Conservation (phyloP, 345 rosid genomes). For the Microthlaspi erraticum region DNA sequence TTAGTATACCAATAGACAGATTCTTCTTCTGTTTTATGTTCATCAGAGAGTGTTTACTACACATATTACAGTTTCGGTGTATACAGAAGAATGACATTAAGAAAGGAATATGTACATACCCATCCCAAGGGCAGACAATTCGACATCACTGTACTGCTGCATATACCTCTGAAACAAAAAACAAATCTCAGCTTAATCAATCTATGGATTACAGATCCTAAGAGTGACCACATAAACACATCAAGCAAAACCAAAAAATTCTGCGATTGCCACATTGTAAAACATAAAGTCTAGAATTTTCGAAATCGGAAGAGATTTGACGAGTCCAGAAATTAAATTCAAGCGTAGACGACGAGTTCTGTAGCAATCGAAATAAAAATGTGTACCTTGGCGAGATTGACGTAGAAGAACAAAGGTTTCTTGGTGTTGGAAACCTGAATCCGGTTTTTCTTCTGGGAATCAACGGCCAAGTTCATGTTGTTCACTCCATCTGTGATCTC, state of each 20-base stretch:
- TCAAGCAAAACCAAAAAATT: neutral
- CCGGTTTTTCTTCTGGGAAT: conserved; percentile 71
- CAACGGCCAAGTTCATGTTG: conserved; percentile 57
- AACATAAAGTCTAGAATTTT: neutral
- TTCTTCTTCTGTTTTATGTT: neutral
- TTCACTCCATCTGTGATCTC: conserved; percentile 74
- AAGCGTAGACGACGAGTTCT: neutral
- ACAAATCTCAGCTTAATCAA: conserved; percentile 14
- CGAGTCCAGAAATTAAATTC: neutral
- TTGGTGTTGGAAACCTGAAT: conserved; percentile 96
- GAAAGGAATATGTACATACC: conserved; percentile 63
- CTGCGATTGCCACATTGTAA: neutral
- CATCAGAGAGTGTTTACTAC: neutral
- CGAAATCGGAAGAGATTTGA: conserved; percentile 9
- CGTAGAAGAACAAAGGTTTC: conserved; percentile 93
- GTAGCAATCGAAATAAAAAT: neutral
- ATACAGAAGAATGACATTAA: neutral
- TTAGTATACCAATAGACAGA: neutral
- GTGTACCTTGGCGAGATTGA: conserved; percentile 84
- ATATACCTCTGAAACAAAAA: conserved; percentile 72
- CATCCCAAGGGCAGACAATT: conserved; percentile 92
- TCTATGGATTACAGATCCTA: neutral
- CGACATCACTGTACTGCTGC: conserved; percentile 89
- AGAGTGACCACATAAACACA: conserved; percentile 1
- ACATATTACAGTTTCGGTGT: conserved; percentile 9